Evolutionary conservation across 768 basidiomycete species (phyloP), one percentile per base, ranked within the genome.

Genomic region (Serpula lacrymans): DNA sequence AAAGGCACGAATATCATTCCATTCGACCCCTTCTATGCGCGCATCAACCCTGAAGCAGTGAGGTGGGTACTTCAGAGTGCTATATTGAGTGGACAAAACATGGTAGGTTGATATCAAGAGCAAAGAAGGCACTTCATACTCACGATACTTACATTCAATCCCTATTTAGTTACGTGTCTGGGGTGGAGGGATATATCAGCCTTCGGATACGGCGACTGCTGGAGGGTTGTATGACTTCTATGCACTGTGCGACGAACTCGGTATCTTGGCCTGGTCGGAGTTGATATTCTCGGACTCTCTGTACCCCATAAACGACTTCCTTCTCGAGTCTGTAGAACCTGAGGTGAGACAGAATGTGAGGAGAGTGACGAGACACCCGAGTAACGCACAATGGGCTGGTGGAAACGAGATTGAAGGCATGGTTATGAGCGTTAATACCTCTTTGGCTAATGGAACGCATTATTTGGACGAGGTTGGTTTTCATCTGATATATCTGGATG

Each of bases 401-500:
- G 77, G 77, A 14, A 80, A 80, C 54, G 76, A 78, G 52, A 77
- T 78, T 34, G 77, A 79, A 49, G 74, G 70, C 0, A 78, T 78
- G 30, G 73, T 71, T 9, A 62, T 67, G 29, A 37, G 20, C 7
- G 65, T 65, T 6, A 69, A 67, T 43, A 42, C 48, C 7, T 59
- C 55, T 2, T 45, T 67, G 8, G 47, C 61, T 13, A 75, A 73
- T 40, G 76, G 69, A 14, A 68, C 63, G 3, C 69, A 71, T 53
- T 76, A 65, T 42, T 55, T 78, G 36, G 62, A 77, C 40, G 74
- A 77, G 64, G 71, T 75, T 24, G 3, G 63, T 49, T 7, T 3
- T 5, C 20, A n/a, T 10, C 14, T 25, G 2, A 12, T 6, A n/a
- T 34, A 3, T 2, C 18, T 37, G 16, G 14, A 37, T n/a, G 13